Evolutionary conservation across 768 basidiomycete genomes (phyloP).

Genomic region (Chalciporus pseudorubinellus): DNA sequence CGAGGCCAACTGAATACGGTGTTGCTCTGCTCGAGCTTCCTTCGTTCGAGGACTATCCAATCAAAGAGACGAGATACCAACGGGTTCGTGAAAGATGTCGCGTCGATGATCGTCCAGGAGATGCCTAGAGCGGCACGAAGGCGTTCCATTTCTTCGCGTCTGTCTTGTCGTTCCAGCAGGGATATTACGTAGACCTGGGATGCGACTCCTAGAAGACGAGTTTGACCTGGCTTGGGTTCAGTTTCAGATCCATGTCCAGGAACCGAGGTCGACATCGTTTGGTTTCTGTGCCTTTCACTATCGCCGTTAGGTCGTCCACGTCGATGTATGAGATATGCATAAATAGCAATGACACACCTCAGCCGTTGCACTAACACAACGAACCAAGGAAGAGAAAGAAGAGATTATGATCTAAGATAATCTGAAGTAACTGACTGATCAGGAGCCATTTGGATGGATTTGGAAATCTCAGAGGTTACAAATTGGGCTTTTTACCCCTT

Average conservation of each 20-base stretch:
- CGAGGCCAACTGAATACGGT: slow-evolving; percentile 35
- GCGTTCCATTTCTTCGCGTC: slow-evolving; percentile 52
- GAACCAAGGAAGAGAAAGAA: neutral
- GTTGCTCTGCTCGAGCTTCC: neutral
- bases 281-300: too few species aligned
- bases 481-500: neutral
- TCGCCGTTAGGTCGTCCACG: too few species aligned
- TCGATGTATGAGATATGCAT: too few species aligned
- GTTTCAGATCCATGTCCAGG: neutral
- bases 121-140: slow-evolving; percentile 45
- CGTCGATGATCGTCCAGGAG: slow-evolving; percentile 51
- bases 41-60: slow-evolving; percentile 32
- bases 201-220: slow-evolving; percentile 35
- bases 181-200: slow-evolving; percentile 54
- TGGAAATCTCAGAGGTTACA: too few species aligned
- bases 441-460: neutral
- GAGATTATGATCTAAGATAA: neutral
- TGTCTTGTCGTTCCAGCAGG: slow-evolving; percentile 49
- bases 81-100: slow-evolving; percentile 37
- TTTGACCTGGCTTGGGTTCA: neutral
- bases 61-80: slow-evolving; percentile 39
- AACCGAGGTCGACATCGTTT: neutral
- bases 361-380: neutral
- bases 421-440: neutral
- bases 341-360: neutral